Percentiles rank a stretch among this genome's conserved stretches.
Conservation (phyloP, 202 grass and related monocot genomes). For the Hordeum pubiflorum region DNA sequence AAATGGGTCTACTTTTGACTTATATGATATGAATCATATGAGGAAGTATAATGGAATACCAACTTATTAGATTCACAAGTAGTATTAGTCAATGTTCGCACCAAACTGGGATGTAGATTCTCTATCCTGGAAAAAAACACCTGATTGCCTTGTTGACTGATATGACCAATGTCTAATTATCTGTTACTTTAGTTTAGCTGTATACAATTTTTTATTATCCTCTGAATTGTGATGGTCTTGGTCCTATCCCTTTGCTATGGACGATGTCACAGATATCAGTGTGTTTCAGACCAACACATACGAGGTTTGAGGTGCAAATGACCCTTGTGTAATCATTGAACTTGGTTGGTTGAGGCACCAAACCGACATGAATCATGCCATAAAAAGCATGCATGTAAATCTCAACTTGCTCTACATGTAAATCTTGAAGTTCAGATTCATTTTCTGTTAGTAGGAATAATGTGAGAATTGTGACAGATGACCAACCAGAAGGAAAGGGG, state of each 20-base stretch:
- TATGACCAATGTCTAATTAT: background rate
- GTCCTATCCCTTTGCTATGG: background rate
- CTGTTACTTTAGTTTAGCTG: background rate
- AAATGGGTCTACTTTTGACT: background rate
- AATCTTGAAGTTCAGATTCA: background rate
- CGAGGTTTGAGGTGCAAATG: background rate
- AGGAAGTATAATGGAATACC: background rate
- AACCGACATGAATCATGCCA: background rate
- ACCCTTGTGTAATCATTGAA: background rate
- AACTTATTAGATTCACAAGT: conserved; percentile 10
- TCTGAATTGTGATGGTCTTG: background rate
- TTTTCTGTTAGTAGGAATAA: background rate
- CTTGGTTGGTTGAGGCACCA: background rate
- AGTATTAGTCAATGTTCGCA: background rate
- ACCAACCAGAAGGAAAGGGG: background rate
- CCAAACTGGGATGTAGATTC: background rate
- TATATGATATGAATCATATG: background rate
- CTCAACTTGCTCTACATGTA: background rate
- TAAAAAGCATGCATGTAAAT: background rate
- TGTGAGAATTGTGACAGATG: background rate
- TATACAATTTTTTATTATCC: background rate
- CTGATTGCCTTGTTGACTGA: background rate
- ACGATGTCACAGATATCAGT: background rate
- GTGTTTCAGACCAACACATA: background rate
- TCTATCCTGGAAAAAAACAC: background rate